Conservation (phyloP, 139 green algal species). For the Chlorella sp. region DNA sequence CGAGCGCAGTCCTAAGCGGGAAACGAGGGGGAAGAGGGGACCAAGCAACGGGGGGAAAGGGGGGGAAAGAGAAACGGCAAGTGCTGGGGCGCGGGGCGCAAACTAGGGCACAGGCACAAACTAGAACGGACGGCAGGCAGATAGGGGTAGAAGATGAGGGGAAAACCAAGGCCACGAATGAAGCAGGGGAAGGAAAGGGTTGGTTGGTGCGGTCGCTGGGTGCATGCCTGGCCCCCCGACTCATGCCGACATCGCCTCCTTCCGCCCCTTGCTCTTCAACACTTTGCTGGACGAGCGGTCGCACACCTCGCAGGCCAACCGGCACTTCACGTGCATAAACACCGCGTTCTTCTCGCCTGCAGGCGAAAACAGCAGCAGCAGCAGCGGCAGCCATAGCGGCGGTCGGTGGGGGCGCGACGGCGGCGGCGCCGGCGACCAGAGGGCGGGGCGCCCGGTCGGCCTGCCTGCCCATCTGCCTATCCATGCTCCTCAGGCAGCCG, state of each 20-base stretch:
- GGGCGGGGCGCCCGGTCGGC: no score
- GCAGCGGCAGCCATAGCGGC: background rate
- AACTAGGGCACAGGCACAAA: no score
- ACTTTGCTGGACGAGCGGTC: background rate
- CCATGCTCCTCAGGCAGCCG: background rate
- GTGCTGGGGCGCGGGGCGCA: no score
- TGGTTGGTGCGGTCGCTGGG: background rate
- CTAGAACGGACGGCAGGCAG: background rate
- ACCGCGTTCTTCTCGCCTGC: conserved; percentile 42
- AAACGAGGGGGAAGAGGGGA: background rate
- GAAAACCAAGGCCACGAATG: no score
- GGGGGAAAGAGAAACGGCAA: background rate
- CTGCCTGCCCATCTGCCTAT: background rate
- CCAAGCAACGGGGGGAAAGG: background rate
- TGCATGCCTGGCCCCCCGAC: background rate
- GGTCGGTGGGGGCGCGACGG: background rate
- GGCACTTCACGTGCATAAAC: conserved; percentile 44
- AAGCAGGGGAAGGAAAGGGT: no score
- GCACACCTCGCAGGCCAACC: conserved; percentile 29
- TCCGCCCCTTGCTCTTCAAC: background rate
- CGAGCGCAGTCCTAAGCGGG: background rate
- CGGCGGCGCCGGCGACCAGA: no score
- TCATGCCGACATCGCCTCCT: background rate
- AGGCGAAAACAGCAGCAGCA: background rate
- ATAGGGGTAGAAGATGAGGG: background rate